Conservation (phyloP, 2,329 filamentous ascomycete genomes). For the Monilinia fructigena region DNA sequence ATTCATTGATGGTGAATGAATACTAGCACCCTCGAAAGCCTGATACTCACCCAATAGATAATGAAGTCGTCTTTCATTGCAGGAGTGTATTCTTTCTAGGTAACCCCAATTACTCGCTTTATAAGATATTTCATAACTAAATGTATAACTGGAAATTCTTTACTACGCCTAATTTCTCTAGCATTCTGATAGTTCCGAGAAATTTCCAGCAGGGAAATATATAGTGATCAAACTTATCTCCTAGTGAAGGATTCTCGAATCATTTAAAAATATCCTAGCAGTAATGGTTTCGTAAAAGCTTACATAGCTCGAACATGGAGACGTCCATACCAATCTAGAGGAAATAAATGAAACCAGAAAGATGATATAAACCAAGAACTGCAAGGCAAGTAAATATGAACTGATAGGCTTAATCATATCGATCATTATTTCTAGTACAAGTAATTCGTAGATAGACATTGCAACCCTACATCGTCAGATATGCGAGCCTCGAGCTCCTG, state of each 20-base stretch:
- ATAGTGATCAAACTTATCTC: too few species aligned
- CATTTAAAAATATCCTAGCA: not conserved
- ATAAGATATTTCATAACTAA: not conserved
- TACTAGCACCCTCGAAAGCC: not conserved
- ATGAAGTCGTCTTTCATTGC: accelerated
- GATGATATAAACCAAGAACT: not conserved
- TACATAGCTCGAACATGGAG: too few species aligned
- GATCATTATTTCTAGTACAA: not conserved
- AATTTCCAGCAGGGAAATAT: not conserved
- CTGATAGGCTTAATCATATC: not conserved
- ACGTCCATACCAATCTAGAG: too few species aligned
- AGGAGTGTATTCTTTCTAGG: too few species aligned
- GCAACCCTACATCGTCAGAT: too few species aligned
- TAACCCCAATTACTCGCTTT: not conserved
- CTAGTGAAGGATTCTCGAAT: not conserved
- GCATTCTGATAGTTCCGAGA: not conserved
- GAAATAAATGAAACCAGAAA: not conserved
- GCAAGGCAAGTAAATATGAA: too few species aligned
- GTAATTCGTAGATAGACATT: too few species aligned
- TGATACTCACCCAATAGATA: not conserved
- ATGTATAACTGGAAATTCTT: not conserved
- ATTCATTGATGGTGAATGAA: not conserved
- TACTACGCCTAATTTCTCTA: not conserved
- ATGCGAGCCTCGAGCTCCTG: not conserved
- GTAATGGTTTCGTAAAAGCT: not conserved